Percentiles rank a stretch among this genome's conserved stretches.
phyloP scores from a whole-genome alignment of 1,284 basidiomycete genomes.

The Ceratobasidium sp. region DNA sequence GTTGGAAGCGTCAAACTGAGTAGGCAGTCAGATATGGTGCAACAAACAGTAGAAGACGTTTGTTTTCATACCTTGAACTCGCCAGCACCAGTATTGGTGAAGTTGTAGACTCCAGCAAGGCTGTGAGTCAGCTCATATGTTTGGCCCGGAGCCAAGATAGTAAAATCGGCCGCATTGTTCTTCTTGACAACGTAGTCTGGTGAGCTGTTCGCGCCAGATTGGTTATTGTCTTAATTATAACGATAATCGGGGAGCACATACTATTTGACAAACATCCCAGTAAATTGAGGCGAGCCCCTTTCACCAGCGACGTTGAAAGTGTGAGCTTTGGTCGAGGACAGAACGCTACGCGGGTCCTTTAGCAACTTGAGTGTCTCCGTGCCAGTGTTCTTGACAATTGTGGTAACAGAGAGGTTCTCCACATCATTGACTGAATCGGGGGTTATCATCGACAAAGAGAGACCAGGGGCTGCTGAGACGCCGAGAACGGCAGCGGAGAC shows the following conservation, averaged over 20 bases:
- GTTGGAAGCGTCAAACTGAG: slow-evolving; percentile 31
- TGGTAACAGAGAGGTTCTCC: slow-evolving; percentile 54
- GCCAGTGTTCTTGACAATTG: slow-evolving; percentile 58
- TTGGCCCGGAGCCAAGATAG: slow-evolving; percentile 33
- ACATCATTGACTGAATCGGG: slow-evolving; percentile 52
- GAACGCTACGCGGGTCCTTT: slow-evolving; percentile 55
- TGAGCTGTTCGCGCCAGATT: neutral
- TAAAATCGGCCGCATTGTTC: slow-evolving; percentile 33
- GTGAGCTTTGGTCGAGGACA: slow-evolving; percentile 55
- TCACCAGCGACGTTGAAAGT: slow-evolving; percentile 55
- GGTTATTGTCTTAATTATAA: neutral
- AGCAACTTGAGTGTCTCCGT: slow-evolving; percentile 57
- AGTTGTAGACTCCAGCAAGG: slow-evolving; percentile 38
- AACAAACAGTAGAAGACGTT: neutral
- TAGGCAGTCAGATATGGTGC: neutral
- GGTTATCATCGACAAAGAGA: slow-evolving; percentile 44
- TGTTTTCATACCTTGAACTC: slow-evolving; percentile 31
- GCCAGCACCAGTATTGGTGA: slow-evolving; percentile 35
- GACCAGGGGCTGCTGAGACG: slow-evolving; percentile 33
- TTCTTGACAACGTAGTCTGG: slow-evolving; percentile 33
- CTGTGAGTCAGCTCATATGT: slow-evolving; percentile 34
- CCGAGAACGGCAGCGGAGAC: slow-evolving; percentile 16
- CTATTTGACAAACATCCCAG: slow-evolving; percentile 38
- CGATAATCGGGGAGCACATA: neutral
- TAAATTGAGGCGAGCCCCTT: slow-evolving; percentile 47